Conservation (phyloP, 2,329 filamentous ascomycete genomes). For the Alternaria solani region DNA sequence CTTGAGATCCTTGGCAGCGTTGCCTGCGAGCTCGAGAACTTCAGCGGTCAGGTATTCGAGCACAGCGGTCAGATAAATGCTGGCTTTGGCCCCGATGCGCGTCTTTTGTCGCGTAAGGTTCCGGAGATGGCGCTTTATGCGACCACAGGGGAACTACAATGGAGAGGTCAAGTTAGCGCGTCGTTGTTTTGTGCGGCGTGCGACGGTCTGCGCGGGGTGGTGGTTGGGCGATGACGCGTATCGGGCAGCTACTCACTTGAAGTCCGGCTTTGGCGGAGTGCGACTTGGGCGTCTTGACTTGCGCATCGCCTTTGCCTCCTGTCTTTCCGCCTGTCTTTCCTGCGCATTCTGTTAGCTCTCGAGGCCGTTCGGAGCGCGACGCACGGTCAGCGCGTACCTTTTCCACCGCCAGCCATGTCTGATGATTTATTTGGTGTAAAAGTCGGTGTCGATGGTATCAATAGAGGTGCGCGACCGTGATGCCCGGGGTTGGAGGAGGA, state of each 20-base stretch:
- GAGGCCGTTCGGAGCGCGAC: constrained; percentile 28
- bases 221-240: constrained; percentile 28
- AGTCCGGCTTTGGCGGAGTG: constrained; percentile 94
- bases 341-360: constrained; percentile 41
- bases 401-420: constrained; percentile 77
- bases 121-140: constrained; percentile 99
- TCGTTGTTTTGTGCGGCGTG: constrained; percentile 20
- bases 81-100: constrained; percentile 98
- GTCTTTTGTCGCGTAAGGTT: constrained; percentile 99
- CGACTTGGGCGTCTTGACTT: constrained; percentile 89
- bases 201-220: constrained; percentile 30
- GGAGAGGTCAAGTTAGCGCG: constrained; percentile 36
- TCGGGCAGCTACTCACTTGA: constrained; percentile 73
- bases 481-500: constrained; percentile 30
- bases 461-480: constrained; percentile 45
- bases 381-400: constrained; percentile 74
- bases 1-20: constrained; percentile 98
- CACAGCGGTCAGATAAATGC: constrained; percentile 97
- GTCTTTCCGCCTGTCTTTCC: constrained; percentile 81
- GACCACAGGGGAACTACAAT: constrained; percentile 92
- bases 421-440: constrained; percentile 29
- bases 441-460: constrained; percentile 34
- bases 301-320: constrained; percentile 77
- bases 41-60: constrained; percentile 98
- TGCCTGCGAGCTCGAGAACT: constrained; percentile 96